Percentiles rank a stretch among this genome's conserved stretches.
Evolutionary conservation across 148 eudicot species (phyloP).

Genomic region (Arctostaphylos glauca): DNA sequence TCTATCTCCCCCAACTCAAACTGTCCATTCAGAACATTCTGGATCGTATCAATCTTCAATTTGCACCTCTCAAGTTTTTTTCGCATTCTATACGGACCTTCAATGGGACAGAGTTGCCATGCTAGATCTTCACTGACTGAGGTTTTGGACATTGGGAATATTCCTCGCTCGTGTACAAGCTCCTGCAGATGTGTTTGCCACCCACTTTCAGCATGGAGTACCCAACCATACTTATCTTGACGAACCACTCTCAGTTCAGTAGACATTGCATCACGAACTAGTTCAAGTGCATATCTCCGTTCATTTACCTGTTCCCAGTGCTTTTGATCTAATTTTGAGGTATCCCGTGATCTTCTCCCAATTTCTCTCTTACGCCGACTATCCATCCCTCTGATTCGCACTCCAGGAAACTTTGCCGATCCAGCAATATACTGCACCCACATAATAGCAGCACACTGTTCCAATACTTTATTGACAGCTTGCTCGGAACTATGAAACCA

Average conservation of each 20-base stretch:
- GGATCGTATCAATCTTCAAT: conserved; percentile 67
- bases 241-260: conserved; percentile 95
- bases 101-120: conserved; percentile 99
- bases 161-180: conserved; percentile 91
- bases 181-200: conserved; percentile 98
- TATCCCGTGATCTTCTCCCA: conserved; percentile 70
- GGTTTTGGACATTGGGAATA: conserved; percentile 66
- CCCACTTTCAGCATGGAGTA: conserved; percentile 97
- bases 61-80: conserved; percentile 95
- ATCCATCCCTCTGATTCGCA: conserved; percentile 91
- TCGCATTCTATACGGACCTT: conserved; percentile 97
- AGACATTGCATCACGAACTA: conserved; percentile 89
- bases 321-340: conserved; percentile 53
- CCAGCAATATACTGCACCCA: conserved; percentile 95
- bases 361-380: conserved; percentile 81
- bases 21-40: conserved; percentile 70
- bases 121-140: conserved; percentile 50
- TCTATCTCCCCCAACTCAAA: conserved; percentile 58
- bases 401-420: conserved; percentile 89
- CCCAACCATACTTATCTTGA: conserved; percentile 99
- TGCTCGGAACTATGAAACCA: conserved; percentile 80
- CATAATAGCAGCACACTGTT: conserved; percentile 92
- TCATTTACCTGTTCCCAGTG: conserved; percentile 92
- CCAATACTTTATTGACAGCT: conserved; percentile 73
- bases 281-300: conserved; percentile 79